phyloP scores from a whole-genome alignment of 2,329 filamentous ascomycete species.

The Penicillium frequentans region DNA sequence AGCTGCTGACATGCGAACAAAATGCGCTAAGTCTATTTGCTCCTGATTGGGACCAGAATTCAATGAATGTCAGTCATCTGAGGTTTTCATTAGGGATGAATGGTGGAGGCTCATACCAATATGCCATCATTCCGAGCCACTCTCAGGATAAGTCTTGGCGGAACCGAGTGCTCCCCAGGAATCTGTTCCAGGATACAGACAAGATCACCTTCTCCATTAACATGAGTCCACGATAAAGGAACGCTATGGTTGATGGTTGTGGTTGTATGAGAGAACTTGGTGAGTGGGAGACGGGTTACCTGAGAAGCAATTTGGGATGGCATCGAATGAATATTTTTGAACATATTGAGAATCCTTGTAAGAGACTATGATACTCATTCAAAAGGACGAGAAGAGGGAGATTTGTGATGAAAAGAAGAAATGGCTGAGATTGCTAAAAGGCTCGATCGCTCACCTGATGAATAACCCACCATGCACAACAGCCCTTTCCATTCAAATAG shows the following conservation, averaged over 20 bases:
- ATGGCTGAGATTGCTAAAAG: neutral
- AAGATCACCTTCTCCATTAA: constrained; percentile 39
- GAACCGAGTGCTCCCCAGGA: constrained; percentile 1
- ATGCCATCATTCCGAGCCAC: constrained; percentile 34
- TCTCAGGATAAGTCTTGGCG: constrained; percentile 30
- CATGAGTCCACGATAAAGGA: constrained; percentile 47
- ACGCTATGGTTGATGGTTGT: constrained; percentile 36
- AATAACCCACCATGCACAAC: neutral
- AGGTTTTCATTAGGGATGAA: neutral
- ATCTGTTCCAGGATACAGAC: constrained; percentile 36
- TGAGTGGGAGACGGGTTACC: constrained; percentile 27
- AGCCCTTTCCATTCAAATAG: too few species aligned
- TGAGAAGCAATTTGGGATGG: neutral
- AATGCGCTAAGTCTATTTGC: constrained; percentile 39
- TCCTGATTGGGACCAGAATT: constrained; percentile 32
- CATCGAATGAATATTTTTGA: neutral
- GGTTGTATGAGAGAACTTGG: constrained; percentile 49
- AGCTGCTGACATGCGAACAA: constrained; percentile 27
- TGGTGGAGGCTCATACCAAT: constrained; percentile 31
- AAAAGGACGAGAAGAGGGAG: neutral
- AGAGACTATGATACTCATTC: neutral
- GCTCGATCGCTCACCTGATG: neutral
- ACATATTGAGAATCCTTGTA: too few species aligned
- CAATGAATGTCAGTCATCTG: neutral
- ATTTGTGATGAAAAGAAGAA: neutral